Evolutionary conservation across 371 early-diverging fungal species (phyloP), one percentile per base, ranked within the genome.

Genomic region (Coemansia sp.): DNA sequence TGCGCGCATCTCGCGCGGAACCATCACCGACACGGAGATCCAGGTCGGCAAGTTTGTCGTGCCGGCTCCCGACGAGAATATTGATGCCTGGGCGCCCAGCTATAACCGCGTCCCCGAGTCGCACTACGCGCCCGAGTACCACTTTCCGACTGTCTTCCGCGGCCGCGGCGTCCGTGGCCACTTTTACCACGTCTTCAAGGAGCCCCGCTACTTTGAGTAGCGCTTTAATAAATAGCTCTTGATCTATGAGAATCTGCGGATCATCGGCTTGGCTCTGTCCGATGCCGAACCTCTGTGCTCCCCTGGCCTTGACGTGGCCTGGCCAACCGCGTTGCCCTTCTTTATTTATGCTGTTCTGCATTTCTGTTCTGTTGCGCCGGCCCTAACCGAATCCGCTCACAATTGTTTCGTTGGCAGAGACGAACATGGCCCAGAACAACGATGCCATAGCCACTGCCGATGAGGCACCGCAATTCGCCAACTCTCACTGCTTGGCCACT

Each of bases 1-100:
- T 72, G 91, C 92, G 26, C 85, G 92, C 57, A 75, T 92, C 49
- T 85, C 86, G 56, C 90, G 89, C 61, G 91, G 90, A 30, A 83
- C 86, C 39, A 89, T 92, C 63, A 90, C 92, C 0, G 92, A 92
- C 59, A 92, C 92, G 4, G 92, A 92, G 79, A 89, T 92, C 62
- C 92, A 92, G 69, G 81, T 82, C n/a, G 92, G 86, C 63, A 90
- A 90, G 78, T 91, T 88, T 82, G 83, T 85, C 63, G 76, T 90
- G 9, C 81, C 88, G 14, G 80, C 83, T n/a, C 72, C 65, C 2
- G 61, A 56, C 34, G 63, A 61, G 51, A 80, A 82, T 2, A 61
- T 71, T 35, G 67, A 80, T 6, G 81, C 66, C 36, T 82, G 84
- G 83, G 81, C 78, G 63, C 87, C 86, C 48, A 79, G 81, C 40